phyloP scores from a whole-genome alignment of 139 green algal species.

The Closterium sp. region DNA sequence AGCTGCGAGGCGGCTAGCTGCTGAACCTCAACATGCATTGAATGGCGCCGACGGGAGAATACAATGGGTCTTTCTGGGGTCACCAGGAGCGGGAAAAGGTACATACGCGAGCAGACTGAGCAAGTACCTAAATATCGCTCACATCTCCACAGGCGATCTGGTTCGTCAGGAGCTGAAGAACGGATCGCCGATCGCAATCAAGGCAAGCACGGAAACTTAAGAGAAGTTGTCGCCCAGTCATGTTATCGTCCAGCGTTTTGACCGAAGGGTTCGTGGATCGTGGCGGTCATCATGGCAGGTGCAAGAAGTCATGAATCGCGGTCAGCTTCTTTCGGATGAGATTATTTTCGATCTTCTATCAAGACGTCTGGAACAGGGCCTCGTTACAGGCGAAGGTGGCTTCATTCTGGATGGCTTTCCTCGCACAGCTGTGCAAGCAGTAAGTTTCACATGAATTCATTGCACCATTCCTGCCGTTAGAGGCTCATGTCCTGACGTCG shows the following conservation, averaged over 20 bases:
- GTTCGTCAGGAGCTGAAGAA: constrained; percentile 85
- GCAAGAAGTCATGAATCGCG: constrained; percentile 57
- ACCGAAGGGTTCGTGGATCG: background rate
- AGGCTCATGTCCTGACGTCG: too few species aligned
- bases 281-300: background rate
- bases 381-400: constrained; percentile 62
- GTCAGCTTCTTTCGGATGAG: constrained; percentile 82
- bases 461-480: too few species aligned
- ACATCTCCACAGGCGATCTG: constrained; percentile 93
- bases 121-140: constrained; percentile 70
- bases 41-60: background rate
- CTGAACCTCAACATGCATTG: background rate
- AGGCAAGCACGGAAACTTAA: background rate
- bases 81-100: constrained; percentile 92
- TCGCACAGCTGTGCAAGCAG: constrained; percentile 67
- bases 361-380: constrained; percentile 57
- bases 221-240: background rate
- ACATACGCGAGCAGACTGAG: constrained; percentile 87
- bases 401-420: constrained; percentile 96
- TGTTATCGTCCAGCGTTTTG: background rate
- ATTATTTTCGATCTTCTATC: constrained; percentile 77
- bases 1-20: background rate
- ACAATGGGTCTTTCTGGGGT: constrained; percentile 56
- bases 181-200: constrained; percentile 36
- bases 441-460: constrained; percentile 46